Percentiles rank a stretch among this genome's conserved stretches.
These are phyloP conservation scores for Hypocreales sp. DNA, from an alignment of 2,329 filamentous ascomycete genomes.

Conservation along the genomic window DNA sequence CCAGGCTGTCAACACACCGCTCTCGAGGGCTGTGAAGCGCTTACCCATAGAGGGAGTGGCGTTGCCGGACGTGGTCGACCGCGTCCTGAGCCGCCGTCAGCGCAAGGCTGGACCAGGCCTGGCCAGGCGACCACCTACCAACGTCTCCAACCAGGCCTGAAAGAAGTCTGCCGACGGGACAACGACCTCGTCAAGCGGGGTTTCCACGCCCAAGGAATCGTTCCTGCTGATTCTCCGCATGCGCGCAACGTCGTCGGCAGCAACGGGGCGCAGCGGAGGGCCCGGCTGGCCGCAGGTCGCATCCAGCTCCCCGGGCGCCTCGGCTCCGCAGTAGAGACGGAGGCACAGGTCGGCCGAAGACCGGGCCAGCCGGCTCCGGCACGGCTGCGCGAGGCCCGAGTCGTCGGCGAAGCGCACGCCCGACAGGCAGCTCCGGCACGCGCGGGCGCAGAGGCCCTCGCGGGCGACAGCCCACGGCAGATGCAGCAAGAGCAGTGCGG, in stretches of 20 bases:
- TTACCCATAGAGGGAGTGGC: background rate
- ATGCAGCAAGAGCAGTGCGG: background rate
- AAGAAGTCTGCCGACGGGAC: background rate
- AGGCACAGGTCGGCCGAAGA: background rate
- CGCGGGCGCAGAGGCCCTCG: background rate
- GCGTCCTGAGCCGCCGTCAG: background rate
- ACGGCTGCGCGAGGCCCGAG: background rate
- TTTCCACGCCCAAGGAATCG: background rate
- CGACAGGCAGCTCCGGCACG: background rate
- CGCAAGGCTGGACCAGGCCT: too few relatives aligned
- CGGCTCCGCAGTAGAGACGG: background rate
- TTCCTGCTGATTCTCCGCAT: background rate
- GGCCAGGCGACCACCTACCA: background rate
- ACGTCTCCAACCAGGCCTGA: background rate
- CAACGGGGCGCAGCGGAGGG: background rate
- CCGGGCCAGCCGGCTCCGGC: background rate
- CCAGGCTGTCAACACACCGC: too few relatives aligned
- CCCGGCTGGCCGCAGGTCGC: background rate
- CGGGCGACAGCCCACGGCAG: background rate
- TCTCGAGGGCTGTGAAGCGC: too few relatives aligned
- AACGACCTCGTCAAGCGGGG: background rate
- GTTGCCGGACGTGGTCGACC: background rate
- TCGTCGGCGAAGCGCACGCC: background rate
- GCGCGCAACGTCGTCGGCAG: background rate
- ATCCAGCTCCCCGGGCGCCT: background rate